Conservation (phyloP, 805 yeast species). For the Vanderwaltozyma tropicalis region DNA sequence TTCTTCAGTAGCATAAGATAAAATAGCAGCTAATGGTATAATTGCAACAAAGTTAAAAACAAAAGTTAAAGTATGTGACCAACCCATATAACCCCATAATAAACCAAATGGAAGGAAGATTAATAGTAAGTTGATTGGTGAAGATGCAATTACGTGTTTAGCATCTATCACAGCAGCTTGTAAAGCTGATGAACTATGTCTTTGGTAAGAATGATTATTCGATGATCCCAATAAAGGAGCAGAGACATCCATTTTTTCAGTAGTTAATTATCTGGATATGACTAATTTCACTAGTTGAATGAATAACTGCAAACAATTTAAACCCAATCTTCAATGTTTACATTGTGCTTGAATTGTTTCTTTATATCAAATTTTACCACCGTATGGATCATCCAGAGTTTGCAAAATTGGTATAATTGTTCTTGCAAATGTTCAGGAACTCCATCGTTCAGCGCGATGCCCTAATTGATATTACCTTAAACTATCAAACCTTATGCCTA, state of each 20-base stretch:
- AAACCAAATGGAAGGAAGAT: conserved; percentile 86
- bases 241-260: conserved; percentile 1
- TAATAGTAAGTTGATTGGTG: conserved; percentile 67
- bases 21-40: conserved; percentile 80
- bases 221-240: conserved; percentile 6
- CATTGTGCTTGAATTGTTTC: too few species aligned
- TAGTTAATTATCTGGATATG: not conserved
- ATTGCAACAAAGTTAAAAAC: conserved; percentile 78
- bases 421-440: too few species aligned
- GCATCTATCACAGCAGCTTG: conserved; percentile 18
- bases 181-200: conserved; percentile 3
- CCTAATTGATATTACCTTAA: too few species aligned
- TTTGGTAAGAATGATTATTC: conserved; percentile 1
- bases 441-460: too few species aligned
- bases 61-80: conserved; percentile 50
- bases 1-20: conserved; percentile 91
- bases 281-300: not conserved
- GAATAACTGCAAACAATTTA: not conserved
- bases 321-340: too few species aligned
- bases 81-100: conserved; percentile 49
- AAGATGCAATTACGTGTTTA: conserved; percentile 35
- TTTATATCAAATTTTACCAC: too few species aligned
- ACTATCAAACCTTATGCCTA: too few species aligned
- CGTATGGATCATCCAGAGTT: too few species aligned
- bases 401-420: too few species aligned